Conservation (phyloP, 2,329 filamentous ascomycete species). For the Aspergillus vadensis region DNA sequence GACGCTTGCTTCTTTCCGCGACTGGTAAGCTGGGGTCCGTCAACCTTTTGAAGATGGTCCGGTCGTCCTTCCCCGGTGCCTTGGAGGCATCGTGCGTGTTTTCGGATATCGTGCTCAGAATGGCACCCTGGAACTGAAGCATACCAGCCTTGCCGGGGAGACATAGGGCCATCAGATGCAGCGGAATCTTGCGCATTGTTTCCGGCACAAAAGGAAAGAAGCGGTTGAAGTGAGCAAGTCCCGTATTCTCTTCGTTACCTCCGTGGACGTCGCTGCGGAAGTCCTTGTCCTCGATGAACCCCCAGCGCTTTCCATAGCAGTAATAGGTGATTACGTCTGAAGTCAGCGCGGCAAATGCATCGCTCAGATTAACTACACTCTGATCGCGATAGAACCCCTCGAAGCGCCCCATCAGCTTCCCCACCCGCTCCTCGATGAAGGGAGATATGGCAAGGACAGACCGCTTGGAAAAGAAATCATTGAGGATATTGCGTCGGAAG, state of each 20-base stretch:
- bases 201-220: constrained; percentile 21
- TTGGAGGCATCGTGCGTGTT: neutral
- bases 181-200: constrained; percentile 14
- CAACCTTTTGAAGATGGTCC: constrained; percentile 34
- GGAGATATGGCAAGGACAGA: neutral
- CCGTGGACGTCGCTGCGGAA: constrained; percentile 7
- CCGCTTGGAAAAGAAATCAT: constrained; percentile 15
- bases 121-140: constrained; percentile 19
- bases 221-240: constrained; percentile 25
- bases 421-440: constrained; percentile 1
- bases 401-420: constrained; percentile 1
- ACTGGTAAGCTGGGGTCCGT: constrained; percentile 37
- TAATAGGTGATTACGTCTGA: constrained; percentile 9
- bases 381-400: neutral
- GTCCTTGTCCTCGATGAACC: neutral
- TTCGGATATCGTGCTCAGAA: neutral
- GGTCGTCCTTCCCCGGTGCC: constrained; percentile 11
- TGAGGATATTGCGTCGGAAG: constrained; percentile 13
- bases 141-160: constrained; percentile 12
- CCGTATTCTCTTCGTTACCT: constrained; percentile 23
- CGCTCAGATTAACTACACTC: neutral
- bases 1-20: constrained; percentile 39
- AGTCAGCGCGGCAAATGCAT: constrained; percentile 5
- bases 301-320: constrained; percentile 3
- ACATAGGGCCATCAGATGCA: constrained; percentile 14